phyloP scores from a whole-genome alignment of 2,329 filamentous ascomycete genomes.

The Cercospora beticola region DNA sequence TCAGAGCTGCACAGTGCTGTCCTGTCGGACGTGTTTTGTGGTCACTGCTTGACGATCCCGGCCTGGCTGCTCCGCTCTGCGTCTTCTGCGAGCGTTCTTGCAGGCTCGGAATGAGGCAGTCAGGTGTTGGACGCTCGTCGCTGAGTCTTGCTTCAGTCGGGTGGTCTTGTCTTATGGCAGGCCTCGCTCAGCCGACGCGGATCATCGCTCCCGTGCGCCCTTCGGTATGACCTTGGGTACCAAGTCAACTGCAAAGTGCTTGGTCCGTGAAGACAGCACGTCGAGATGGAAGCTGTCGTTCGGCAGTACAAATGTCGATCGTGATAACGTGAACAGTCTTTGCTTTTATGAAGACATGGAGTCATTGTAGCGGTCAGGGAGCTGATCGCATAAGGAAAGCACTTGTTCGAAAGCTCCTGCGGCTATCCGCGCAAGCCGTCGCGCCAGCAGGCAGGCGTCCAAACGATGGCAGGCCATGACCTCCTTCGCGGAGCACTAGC shows the following conservation, averaged over 20 bases:
- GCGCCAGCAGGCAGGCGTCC: slow-evolving; percentile 4
- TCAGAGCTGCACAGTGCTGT: neutral
- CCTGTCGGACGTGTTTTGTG: neutral
- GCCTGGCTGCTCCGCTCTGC: neutral
- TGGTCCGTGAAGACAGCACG: neutral
- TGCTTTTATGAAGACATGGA: neutral
- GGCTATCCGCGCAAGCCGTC: slow-evolving; percentile 7
- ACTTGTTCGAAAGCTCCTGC: slow-evolving; percentile 8
- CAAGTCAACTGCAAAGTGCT: neutral
- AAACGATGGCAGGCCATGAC: neutral
- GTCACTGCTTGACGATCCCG: neutral
- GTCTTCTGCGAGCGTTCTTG: neutral
- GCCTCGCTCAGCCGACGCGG: neutral
- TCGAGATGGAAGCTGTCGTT: neutral
- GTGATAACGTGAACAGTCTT: neutral
- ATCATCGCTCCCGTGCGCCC: neutral
- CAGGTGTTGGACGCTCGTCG: neutral
- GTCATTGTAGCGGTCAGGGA: neutral
- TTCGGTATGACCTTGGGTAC: neutral
- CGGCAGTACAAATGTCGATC: neutral
- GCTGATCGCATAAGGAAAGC: neutral
- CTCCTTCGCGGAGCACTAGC: slow-evolving; percentile 6
- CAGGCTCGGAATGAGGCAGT: neutral
- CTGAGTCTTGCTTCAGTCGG: neutral
- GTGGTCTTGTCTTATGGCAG: neutral